Percentiles rank a stretch among this genome's conserved stretches.
Evolutionary conservation across 768 basidiomycete species (phyloP).

Genomic region (Tephrocybe rancida): DNA sequence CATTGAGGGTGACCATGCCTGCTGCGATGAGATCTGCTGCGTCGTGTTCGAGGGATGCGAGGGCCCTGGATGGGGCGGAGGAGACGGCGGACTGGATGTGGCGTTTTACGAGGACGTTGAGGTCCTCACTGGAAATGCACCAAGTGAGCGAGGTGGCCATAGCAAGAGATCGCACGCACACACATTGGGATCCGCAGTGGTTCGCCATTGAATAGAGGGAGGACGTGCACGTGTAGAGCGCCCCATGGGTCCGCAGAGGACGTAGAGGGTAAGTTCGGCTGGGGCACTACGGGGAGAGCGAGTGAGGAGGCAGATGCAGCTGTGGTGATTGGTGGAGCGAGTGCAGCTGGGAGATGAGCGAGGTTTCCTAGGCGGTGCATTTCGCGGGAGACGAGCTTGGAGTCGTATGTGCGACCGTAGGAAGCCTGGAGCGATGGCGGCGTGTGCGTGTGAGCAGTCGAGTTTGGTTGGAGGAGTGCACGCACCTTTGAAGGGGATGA

Average conservation of each 20-base stretch:
- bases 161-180: slow-evolving; percentile 22
- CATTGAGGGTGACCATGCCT: slow-evolving; percentile 92
- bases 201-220: slow-evolving; percentile 92
- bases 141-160: not conserved
- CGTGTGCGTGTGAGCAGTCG: no score
- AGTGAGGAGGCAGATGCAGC: slow-evolving; percentile 41
- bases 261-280: not conserved
- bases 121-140: slow-evolving; percentile 66
- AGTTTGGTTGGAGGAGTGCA: no score
- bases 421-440: slow-evolving; percentile 37
- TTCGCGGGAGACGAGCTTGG: slow-evolving; percentile 79
- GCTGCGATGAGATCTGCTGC: slow-evolving; percentile 80
- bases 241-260: slow-evolving; percentile 50
- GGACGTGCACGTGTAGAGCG: slow-evolving; percentile 79
- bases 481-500: slow-evolving; percentile 55
- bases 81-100: slow-evolving; percentile 79
- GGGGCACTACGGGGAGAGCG: not conserved
- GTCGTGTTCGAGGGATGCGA: slow-evolving; percentile 75
- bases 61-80: slow-evolving; percentile 71
- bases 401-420: slow-evolving; percentile 75
- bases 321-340: slow-evolving; percentile 52
- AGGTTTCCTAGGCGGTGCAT: slow-evolving; percentile 82
- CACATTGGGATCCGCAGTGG: slow-evolving; percentile 84
- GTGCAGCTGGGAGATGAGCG: slow-evolving; percentile 50
- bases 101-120: slow-evolving; percentile 78